A percentile compares a stretch with the other conserved stretches of the same genome.
Conservation (phyloP, 345 rosid genomes). For the Arabidopsis arenosa region DNA sequence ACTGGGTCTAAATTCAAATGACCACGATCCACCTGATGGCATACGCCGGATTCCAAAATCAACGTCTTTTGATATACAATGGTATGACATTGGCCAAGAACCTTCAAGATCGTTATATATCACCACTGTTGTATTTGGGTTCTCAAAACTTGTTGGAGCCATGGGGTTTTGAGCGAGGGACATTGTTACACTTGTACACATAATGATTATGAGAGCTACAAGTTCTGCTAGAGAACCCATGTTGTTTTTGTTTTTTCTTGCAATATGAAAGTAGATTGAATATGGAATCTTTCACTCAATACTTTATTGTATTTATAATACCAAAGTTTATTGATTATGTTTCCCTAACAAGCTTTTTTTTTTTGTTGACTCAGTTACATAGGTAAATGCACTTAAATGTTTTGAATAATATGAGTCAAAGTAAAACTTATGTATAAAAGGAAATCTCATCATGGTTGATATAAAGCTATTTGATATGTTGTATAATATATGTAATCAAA, state of each 20-base stretch:
- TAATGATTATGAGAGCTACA: not conserved
- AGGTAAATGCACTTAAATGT: not conserved
- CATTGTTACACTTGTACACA: conserved; percentile 4
- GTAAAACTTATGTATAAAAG: not conserved
- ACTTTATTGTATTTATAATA: conserved; percentile 9
- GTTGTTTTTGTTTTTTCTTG: not conserved
- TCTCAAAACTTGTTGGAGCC: not conserved
- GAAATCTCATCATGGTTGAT: not conserved
- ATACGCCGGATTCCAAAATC: not conserved
- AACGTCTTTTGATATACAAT: conserved; percentile 22
- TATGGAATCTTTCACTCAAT: not conserved
- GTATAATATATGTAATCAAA: not conserved
- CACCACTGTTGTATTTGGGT: conserved; percentile 28
- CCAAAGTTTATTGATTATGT: not conserved
- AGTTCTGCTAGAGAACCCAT: not conserved
- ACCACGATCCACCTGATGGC: conserved; percentile 11
- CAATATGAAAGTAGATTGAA: not conserved
- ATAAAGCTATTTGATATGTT: not conserved
- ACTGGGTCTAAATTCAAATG: conserved; percentile 1
- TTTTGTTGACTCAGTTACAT: not conserved
- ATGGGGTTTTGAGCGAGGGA: not conserved
- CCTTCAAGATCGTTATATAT: not conserved
- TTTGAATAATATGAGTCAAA: conserved; percentile 1
- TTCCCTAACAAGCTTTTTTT: not conserved
- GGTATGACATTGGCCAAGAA: not conserved